phyloP scores from a whole-genome alignment of 805 yeast genomes.

The Yarrowia keelungensis region DNA sequence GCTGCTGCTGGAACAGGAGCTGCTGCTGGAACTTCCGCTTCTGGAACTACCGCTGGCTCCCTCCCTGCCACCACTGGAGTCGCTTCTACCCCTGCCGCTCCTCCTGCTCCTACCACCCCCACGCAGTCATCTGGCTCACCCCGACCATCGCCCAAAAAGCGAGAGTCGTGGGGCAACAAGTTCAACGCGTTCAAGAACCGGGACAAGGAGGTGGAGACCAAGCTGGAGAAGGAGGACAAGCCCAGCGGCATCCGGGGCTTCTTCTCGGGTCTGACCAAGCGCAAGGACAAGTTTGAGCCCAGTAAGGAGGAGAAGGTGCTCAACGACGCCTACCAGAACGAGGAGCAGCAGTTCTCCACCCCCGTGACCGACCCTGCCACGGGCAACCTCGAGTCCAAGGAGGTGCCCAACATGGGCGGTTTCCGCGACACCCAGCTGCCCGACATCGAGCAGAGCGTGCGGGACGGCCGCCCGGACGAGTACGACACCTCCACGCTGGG shows the following conservation, averaged over 20 bases:
- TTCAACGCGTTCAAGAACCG: constrained; percentile 27
- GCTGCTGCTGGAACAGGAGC: neutral
- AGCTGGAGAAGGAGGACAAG: constrained; percentile 15
- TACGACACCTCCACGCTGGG: constrained; percentile 1
- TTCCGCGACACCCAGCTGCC: constrained; percentile 16
- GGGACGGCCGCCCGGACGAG: constrained; percentile 25
- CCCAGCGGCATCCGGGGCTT: constrained; percentile 20
- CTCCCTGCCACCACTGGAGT: neutral
- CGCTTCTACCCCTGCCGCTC: neutral
- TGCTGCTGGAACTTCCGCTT: neutral
- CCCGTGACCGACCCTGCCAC: neutral
- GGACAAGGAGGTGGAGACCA: neutral
- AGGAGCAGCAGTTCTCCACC: neutral
- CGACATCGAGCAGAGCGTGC: constrained; percentile 9
- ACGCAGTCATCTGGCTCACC: neutral
- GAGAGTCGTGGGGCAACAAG: constrained; percentile 32
- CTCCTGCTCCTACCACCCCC: neutral
- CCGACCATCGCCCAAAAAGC: constrained; percentile 10
- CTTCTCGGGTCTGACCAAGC: constrained; percentile 24
- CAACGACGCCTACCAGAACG: constrained; percentile 9
- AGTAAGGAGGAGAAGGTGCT: neutral
- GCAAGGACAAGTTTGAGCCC: neutral
- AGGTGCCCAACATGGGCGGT: constrained; percentile 20
- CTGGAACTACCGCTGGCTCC: neutral
- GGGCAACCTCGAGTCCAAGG: neutral